Conservation (phyloP, 495 filamentous ascomycete species). For the Extremus antarcticus region DNA sequence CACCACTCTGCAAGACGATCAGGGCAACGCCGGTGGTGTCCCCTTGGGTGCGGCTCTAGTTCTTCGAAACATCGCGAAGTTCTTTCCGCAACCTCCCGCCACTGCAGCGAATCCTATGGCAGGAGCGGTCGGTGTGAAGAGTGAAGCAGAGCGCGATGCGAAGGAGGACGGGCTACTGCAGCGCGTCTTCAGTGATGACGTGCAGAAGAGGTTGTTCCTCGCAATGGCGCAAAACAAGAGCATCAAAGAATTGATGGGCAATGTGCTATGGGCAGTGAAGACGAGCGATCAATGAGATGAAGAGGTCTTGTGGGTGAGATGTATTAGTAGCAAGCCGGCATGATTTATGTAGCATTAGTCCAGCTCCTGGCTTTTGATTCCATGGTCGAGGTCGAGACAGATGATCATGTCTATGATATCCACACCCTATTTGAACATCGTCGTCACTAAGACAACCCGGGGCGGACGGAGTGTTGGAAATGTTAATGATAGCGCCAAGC, state of each 20-base stretch:
- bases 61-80: constrained; percentile 67
- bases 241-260: constrained; percentile 9
- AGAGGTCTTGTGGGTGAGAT: background rate
- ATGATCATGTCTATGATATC: too few relatives aligned
- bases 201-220: constrained; percentile 11
- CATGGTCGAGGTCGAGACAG: too few relatives aligned
- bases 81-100: constrained; percentile 5
- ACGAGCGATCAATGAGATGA: background rate
- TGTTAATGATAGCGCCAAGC: too few relatives aligned
- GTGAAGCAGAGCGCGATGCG: background rate
- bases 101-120: background rate
- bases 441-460: too few relatives aligned
- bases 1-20: constrained; percentile 71
- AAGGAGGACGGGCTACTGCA: background rate
- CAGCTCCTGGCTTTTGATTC: too few relatives aligned
- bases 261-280: background rate
- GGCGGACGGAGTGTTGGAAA: too few relatives aligned
- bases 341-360: too few relatives aligned
- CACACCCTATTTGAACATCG: too few relatives aligned
- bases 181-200: constrained; percentile 12
- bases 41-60: constrained; percentile 77
- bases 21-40: constrained; percentile 68
- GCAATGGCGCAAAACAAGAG: constrained; percentile 7
- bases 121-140: background rate
- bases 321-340: too few relatives aligned